These are phyloP conservation scores for Berberis vulgaris DNA, from an alignment of 164 flowering plant species.

Conservation along the genomic window DNA sequence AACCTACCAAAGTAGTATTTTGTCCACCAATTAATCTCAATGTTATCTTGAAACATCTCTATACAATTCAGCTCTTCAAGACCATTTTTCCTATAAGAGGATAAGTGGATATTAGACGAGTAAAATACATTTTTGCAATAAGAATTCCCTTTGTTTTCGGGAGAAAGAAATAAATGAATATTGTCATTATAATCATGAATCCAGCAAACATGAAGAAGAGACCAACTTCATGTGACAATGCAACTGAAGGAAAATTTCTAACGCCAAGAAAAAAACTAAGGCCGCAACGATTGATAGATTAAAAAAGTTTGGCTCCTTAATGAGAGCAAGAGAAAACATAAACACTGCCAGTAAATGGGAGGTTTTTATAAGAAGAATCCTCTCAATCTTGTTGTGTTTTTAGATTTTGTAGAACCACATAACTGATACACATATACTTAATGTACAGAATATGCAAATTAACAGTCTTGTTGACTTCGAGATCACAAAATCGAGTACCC, in stretches of 20 bases:
- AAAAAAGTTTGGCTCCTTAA: slow-evolving; percentile 81
- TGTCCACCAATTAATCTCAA: no score
- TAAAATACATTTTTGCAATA: no score
- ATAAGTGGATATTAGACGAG: no score
- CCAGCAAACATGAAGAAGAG: no score
- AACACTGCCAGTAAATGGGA: slow-evolving; percentile 91
- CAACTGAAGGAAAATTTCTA: slow-evolving; percentile 54
- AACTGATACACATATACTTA: slow-evolving; percentile 58
- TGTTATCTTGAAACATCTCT: no score
- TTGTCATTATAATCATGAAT: no score
- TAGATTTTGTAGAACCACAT: slow-evolving; percentile 74
- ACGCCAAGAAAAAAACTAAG: slow-evolving; percentile 69
- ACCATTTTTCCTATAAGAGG: no score
- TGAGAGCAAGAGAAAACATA: slow-evolving; percentile 89
- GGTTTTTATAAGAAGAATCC: slow-evolving; percentile 92
- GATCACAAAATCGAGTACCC: slow-evolving; percentile 67
- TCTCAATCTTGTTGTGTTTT: slow-evolving; percentile 74
- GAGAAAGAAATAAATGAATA: no score
- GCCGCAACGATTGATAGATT: slow-evolving; percentile 94
- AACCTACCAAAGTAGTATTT: no score
- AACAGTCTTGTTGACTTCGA: slow-evolving; percentile 70
- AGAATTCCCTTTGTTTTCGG: no score
- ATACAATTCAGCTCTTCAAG: no score
- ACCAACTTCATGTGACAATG: no score
- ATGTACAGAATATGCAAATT: slow-evolving; percentile 70